A percentile compares a stretch with the other conserved stretches of the same genome.
These are phyloP conservation scores for Hypomontagnella monticulosa DNA, from an alignment of 495 filamentous ascomycete genomes.

Conservation along the genomic window DNA sequence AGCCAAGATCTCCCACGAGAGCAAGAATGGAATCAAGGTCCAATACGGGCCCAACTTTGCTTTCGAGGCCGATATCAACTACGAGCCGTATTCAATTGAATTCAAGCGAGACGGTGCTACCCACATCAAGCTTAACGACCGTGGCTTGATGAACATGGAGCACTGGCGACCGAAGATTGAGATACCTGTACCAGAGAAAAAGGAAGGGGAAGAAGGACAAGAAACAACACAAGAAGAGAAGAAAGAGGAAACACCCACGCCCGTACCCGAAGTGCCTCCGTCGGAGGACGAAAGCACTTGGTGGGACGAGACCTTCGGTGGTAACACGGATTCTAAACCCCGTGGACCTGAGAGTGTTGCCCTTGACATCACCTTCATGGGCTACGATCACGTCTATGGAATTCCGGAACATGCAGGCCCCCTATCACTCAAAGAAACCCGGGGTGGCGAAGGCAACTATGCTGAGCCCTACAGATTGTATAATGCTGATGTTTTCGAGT, in stretches of 20 bases:
- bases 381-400: slow-evolving; percentile 91
- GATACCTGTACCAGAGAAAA: slow-evolving; percentile 61
- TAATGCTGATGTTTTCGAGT: slow-evolving; percentile 97
- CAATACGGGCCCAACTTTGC: slow-evolving; percentile 79
- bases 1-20: slow-evolving; percentile 66
- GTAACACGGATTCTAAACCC: slow-evolving; percentile 92
- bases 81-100: slow-evolving; percentile 82
- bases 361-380: slow-evolving; percentile 89
- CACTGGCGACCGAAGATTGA: slow-evolving; percentile 95
- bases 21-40: slow-evolving; percentile 75
- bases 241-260: slow-evolving; percentile 36
- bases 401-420: slow-evolving; percentile 94
- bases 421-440: slow-evolving; percentile 86
- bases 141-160: slow-evolving; percentile 88
- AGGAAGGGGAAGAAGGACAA: slow-evolving; percentile 58
- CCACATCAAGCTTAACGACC: slow-evolving; percentile 89
- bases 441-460: slow-evolving; percentile 86
- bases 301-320: slow-evolving; percentile 97
- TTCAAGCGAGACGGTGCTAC: slow-evolving; percentile 84
- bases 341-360: slow-evolving; percentile 87
- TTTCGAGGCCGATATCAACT: slow-evolving; percentile 83
- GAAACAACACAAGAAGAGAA: slow-evolving; percentile 50
- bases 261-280: slow-evolving; percentile 42
- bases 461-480: slow-evolving; percentile 94
- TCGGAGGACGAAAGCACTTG: slow-evolving; percentile 84